Conservation (phyloP, 2,329 filamentous ascomycete species). For the Penicillium sp. region DNA sequence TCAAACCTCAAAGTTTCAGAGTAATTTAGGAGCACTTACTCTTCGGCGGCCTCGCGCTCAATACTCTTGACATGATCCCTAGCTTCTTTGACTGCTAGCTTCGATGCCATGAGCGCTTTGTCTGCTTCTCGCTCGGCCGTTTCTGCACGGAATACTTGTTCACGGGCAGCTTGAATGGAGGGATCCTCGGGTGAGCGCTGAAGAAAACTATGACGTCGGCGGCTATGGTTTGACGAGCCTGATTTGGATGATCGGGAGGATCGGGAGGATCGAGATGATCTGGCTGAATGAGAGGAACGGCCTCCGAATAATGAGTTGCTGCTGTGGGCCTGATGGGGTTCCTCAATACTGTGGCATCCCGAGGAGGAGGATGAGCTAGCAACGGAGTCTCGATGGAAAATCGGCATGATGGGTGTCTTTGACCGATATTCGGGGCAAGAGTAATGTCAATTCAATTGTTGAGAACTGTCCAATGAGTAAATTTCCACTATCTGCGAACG, state of each 20-base stretch:
- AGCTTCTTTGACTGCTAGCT: constrained; percentile 64
- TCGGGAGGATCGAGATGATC: constrained; percentile 12
- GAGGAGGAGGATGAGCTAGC: constrained; percentile 27
- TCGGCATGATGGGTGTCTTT: constrained; percentile 20
- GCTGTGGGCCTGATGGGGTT: constrained; percentile 21
- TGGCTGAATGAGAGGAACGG: constrained; percentile 39
- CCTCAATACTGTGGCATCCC: constrained; percentile 18
- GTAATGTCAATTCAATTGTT: neutral
- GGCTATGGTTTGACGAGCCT: constrained; percentile 27
- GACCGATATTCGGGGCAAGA: neutral
- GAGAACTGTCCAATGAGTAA: neutral
- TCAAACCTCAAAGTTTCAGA: neutral
- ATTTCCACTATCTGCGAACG: neutral
- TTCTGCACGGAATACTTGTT: constrained; percentile 67
- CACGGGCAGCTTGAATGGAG: constrained; percentile 63
- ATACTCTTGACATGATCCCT: constrained; percentile 65
- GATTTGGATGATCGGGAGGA: constrained; percentile 7
- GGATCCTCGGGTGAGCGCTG: constrained; percentile 61
- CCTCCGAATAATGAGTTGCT: constrained; percentile 41
- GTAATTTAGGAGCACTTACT: constrained; percentile 41
- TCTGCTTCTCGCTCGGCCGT: constrained; percentile 68
- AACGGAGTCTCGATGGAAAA: constrained; percentile 28
- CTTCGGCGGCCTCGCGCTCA: constrained; percentile 68
- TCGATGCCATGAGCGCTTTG: constrained; percentile 62
- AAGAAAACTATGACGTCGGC: constrained; percentile 41